Evolutionary conservation across 148 eudicot species (phyloP), one percentile per base, ranked within the genome.

Genomic region (Rhododendron kiyosumense): DNA sequence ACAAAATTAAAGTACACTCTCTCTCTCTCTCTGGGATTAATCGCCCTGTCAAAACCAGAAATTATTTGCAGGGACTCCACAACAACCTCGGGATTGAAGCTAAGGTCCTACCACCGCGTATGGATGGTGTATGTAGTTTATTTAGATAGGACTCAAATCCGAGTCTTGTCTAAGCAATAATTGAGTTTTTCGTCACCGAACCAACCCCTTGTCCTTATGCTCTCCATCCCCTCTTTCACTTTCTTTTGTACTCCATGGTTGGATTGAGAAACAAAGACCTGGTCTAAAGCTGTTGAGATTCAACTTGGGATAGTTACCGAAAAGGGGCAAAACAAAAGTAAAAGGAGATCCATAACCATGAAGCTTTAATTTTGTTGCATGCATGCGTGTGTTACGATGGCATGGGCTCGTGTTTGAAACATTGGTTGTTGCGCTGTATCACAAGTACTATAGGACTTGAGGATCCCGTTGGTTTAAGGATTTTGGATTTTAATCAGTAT

Each of bases 201-300:
- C 8, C 65, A 54, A 54, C 22, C 61, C 22, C 61, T 54, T 54
- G 61, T 15, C 12, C 34, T 3, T 41, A 7, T 76, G 49, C 49
- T 41, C 22, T 76, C 20, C 22, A 18, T 2, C 12, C 48, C 4
- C 24, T 22, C 49, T 76, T 8, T 41, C 79, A 20, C 79, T 78
- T 61, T 79, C 43, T 18, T 41, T 41, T 41, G 45, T 41, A 41
- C 45, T 81, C 83, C 74, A 65, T 67, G 61, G 79, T 43, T 67
- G 83, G 48, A 48, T 81, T 81, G 79, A 51, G 87, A 80, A 45
- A 52, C 87, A 86, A 81, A 71, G 85, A 82, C 74, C 74, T 57
- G 85, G 88, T 82, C 84, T 81, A 86, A 86, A 86, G 87, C 30
- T 73, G 38, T 36, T 49, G 85, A 86, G 84, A 86, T 86, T 73